phyloP scores from a whole-genome alignment of 164 flowering plant genomes.

The Sextonia rubra region DNA sequence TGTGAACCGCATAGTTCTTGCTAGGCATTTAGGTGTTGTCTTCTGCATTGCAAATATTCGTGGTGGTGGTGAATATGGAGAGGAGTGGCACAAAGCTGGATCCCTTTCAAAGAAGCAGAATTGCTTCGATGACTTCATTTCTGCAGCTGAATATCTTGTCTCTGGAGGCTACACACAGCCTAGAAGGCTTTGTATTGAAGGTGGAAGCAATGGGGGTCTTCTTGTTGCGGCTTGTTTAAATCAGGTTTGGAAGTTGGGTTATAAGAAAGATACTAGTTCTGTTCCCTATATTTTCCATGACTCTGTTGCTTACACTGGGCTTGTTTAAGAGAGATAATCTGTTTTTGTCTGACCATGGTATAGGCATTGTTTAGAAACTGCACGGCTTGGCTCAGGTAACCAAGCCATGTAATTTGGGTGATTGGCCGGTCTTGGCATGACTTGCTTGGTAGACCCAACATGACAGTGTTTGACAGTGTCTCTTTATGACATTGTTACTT shows the following conservation, averaged over 20 bases:
- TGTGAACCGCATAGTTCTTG: constrained; percentile 59
- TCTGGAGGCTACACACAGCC: constrained; percentile 90
- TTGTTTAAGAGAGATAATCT: background rate
- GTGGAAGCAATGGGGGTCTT: constrained; percentile 98
- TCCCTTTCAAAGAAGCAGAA: constrained; percentile 85
- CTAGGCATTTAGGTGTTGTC: constrained; percentile 65
- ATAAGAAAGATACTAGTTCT: too few relatives aligned
- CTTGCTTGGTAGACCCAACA: too few relatives aligned
- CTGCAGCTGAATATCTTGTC: constrained; percentile 81
- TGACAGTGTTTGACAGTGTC: too few relatives aligned
- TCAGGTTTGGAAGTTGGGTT: constrained; percentile 46
- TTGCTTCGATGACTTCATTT: constrained; percentile 96
- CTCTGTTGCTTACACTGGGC: background rate
- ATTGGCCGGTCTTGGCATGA: too few relatives aligned
- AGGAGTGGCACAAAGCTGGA: constrained; percentile 99
- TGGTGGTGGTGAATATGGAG: constrained; percentile 99
- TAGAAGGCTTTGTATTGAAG: constrained; percentile 86
- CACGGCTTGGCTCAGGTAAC: too few relatives aligned
- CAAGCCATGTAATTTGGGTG: too few relatives aligned
- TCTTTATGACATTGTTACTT: too few relatives aligned
- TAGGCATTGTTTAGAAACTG: too few relatives aligned
- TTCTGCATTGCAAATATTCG: constrained; percentile 90
- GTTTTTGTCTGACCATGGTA: background rate
- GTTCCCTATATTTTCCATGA: background rate
- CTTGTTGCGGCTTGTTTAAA: constrained; percentile 92